phyloP scores from a whole-genome alignment of 31 red algal species.

The Pterothamnion heteromorphum region DNA sequence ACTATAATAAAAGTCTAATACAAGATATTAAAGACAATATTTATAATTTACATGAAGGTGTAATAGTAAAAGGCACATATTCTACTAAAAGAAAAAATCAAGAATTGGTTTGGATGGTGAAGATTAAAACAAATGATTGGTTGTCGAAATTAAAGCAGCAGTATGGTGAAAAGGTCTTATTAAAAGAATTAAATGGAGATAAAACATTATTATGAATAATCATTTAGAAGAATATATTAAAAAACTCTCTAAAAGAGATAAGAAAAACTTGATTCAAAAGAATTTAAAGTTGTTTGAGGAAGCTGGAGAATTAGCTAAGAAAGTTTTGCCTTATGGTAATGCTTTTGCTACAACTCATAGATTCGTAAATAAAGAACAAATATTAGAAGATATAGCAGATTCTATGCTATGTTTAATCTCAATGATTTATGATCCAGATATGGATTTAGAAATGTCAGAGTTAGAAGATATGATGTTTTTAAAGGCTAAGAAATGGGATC shows the following conservation, averaged over 20 bases:
- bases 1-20: no score
- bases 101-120: no score
- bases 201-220: no score
- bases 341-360: not conserved
- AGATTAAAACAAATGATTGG: no score
- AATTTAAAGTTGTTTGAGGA: not conserved
- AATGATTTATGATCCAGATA: not conserved
- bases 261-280: not conserved
- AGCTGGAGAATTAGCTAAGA: not conserved
- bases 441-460: not conserved
- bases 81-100: no score
- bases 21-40: no score
- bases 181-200: no score
- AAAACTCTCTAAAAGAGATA: not conserved
- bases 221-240: not conserved
- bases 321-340: not conserved
- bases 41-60: no score
- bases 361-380: not conserved
- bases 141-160: no score
- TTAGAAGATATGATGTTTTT: no score
- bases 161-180: no score
- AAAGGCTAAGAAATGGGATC: not conserved
- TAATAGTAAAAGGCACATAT: no score
- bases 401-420: not conserved
- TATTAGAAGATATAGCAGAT: not conserved